phyloP scores from a whole-genome alignment of 1,284 basidiomycete species.

The Austroboletus novae-zelandiae region DNA sequence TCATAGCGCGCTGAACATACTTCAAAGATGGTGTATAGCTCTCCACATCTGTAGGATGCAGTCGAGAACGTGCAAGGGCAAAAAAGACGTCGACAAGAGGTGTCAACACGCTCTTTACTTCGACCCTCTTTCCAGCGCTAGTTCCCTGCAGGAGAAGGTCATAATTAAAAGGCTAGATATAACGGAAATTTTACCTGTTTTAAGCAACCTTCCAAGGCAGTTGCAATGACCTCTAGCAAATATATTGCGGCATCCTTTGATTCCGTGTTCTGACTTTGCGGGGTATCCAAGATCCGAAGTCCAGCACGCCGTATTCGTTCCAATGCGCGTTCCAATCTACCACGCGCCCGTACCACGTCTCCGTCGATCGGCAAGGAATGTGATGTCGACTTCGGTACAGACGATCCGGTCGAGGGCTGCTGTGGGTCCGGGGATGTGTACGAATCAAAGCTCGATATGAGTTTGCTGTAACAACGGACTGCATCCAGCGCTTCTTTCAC shows the following conservation, averaged over 20 bases:
- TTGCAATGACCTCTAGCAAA: constrained; percentile 26
- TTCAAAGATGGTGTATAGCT: constrained; percentile 50
- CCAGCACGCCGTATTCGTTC: constrained; percentile 55
- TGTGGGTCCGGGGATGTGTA: constrained; percentile 1
- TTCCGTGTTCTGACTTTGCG: constrained; percentile 12
- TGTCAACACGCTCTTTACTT: constrained; percentile 40
- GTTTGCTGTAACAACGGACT: constrained; percentile 14
- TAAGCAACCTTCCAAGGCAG: constrained; percentile 19
- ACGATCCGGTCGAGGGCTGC: background rate
- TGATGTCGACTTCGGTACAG: background rate
- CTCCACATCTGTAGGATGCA: constrained; percentile 46
- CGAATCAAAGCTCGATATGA: constrained; percentile 16
- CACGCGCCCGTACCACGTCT: constrained; percentile 37
- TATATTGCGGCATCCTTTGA: constrained; percentile 1
- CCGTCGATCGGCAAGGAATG: constrained; percentile 9
- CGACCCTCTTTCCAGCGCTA: constrained; percentile 2
- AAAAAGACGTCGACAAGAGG: constrained; percentile 62
- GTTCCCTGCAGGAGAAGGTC: constrained; percentile 25
- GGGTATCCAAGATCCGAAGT: constrained; percentile 44
- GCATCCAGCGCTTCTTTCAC: constrained; percentile 18
- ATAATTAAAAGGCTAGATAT: background rate
- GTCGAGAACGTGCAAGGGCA: constrained; percentile 48
- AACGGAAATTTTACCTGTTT: constrained; percentile 26
- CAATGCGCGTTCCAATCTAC: constrained; percentile 56
- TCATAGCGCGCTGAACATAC: constrained; percentile 45